Evolutionary conservation across 352 stramenopile genomes (phyloP).

Genomic region (Globisporangium parvum): DNA sequence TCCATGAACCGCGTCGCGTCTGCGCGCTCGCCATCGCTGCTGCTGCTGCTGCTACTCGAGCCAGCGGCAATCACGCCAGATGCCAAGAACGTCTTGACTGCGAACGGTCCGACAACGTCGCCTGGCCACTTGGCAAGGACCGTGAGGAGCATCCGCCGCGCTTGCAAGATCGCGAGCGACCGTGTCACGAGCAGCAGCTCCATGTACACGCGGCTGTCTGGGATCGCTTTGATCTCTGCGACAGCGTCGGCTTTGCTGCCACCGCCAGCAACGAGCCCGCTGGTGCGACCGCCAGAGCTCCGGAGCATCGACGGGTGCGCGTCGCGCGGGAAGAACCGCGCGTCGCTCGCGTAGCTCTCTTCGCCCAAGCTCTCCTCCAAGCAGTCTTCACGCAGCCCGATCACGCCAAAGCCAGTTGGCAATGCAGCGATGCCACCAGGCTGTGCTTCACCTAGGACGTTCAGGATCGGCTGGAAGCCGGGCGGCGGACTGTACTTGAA

Average conservation of each 20-base stretch:
- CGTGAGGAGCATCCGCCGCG: conserved; percentile 61
- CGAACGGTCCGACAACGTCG: conserved; percentile 49
- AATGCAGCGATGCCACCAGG: conserved; percentile 33
- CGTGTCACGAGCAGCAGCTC: conserved; percentile 72
- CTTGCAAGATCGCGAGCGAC: conserved; percentile 78
- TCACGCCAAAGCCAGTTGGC: conserved; percentile 65
- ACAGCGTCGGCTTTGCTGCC: conserved; percentile 60
- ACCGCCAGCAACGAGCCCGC: conserved; percentile 29
- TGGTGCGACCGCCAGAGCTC: conserved; percentile 37
- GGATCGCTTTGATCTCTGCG: conserved; percentile 71
- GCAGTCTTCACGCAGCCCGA: conserved; percentile 76
- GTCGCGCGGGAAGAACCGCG: conserved; percentile 74
- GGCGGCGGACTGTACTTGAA: conserved; percentile 75
- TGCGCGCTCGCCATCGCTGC: conserved; percentile 15
- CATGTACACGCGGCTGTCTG: conserved; percentile 69
- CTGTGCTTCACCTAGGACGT: conserved; percentile 42
- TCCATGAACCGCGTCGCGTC: conserved; percentile 59
- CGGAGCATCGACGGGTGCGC: conserved; percentile 69
- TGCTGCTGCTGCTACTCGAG: background rate
- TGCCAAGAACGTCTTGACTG: conserved; percentile 40
- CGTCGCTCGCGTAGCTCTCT: conserved; percentile 76
- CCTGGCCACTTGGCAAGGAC: conserved; percentile 75
- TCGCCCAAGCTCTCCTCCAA: conserved; percentile 81
- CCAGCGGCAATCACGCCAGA: background rate
- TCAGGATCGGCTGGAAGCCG: conserved; percentile 75